Evolutionary conservation across 345 rosid species (phyloP).

Genomic region (Hibiscus trionum): DNA sequence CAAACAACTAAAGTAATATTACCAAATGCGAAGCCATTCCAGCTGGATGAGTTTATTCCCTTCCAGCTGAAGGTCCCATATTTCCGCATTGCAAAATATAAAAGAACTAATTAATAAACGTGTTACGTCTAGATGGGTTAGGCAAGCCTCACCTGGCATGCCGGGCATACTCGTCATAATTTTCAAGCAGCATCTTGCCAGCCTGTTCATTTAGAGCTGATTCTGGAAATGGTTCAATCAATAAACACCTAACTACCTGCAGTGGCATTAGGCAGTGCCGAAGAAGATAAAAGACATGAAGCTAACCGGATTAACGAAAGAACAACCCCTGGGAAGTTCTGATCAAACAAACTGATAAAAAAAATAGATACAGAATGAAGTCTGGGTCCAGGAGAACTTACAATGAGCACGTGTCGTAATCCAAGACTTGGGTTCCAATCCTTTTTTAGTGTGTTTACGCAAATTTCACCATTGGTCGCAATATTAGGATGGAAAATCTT

Average conservation of each 20-base stretch:
- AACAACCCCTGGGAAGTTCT: neutral
- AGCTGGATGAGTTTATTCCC: neutral
- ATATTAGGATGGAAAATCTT: constrained; percentile 98
- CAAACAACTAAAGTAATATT: neutral
- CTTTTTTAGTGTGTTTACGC: constrained; percentile 87
- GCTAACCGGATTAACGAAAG: neutral
- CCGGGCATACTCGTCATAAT: constrained; percentile 91
- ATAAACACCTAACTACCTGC: constrained; percentile 91
- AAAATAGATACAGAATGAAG: neutral
- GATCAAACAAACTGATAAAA: neutral
- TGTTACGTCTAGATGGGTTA: neutral
- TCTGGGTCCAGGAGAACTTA: constrained; percentile 29
- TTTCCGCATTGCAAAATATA: neutral
- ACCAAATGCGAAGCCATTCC: neutral
- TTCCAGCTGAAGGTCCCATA: neutral
- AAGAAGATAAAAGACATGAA: neutral
- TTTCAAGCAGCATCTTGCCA: constrained; percentile 93
- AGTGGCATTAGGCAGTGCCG: constrained; percentile 13
- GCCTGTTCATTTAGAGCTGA: constrained; percentile 98
- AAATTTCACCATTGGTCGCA: constrained; percentile 87
- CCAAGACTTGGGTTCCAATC: constrained; percentile 99
- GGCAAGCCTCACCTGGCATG: constrained; percentile 73
- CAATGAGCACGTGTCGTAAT: constrained; percentile 85
- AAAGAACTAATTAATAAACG: neutral
- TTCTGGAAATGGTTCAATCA: constrained; percentile 96